phyloP scores from a whole-genome alignment of 139 green algal species.

The Yamagishiella unicocca region DNA sequence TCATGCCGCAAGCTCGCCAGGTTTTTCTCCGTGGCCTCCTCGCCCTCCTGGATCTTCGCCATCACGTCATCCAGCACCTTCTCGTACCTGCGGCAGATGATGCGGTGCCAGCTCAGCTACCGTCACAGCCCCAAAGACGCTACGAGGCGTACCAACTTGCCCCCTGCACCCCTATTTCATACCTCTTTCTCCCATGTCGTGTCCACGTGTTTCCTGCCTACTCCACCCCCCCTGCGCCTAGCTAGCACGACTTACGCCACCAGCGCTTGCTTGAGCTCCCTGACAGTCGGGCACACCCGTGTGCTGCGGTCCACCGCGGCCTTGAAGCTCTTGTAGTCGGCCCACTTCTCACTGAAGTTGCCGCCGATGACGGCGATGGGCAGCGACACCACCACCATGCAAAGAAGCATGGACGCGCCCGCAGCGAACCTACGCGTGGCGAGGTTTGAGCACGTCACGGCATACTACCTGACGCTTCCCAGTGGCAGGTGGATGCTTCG shows the following conservation, averaged over 20 bases:
- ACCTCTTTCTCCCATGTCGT: too few species aligned
- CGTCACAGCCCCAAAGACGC: too few species aligned
- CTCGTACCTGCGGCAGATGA: constrained; percentile 26
- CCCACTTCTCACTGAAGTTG: constrained; percentile 55
- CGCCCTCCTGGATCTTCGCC: neutral
- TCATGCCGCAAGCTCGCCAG: neutral
- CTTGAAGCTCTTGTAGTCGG: constrained; percentile 19
- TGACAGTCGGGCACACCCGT: constrained; percentile 11
- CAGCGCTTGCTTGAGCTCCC: neutral
- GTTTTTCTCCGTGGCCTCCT: constrained; percentile 11
- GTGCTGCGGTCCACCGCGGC: constrained; percentile 11
- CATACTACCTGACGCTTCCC: too few species aligned
- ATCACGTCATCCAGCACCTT: constrained; percentile 5
- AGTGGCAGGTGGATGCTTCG: too few species aligned
- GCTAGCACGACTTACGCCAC: neutral
- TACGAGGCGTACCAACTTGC: neutral
- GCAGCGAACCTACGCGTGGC: neutral
- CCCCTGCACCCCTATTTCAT: neutral
- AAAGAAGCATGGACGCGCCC: constrained; percentile 4
- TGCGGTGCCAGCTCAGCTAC: too few species aligned
- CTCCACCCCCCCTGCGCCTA: neutral
- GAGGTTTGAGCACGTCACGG: too few species aligned
- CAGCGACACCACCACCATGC: constrained; percentile 51
- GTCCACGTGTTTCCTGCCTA: too few species aligned
- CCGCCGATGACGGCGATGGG: constrained; percentile 61